A percentile compares a stretch with the other conserved stretches of the same genome.
Evolutionary conservation across 495 filamentous ascomycete genomes (phyloP).

Genomic region (Penicillium odoratum): DNA sequence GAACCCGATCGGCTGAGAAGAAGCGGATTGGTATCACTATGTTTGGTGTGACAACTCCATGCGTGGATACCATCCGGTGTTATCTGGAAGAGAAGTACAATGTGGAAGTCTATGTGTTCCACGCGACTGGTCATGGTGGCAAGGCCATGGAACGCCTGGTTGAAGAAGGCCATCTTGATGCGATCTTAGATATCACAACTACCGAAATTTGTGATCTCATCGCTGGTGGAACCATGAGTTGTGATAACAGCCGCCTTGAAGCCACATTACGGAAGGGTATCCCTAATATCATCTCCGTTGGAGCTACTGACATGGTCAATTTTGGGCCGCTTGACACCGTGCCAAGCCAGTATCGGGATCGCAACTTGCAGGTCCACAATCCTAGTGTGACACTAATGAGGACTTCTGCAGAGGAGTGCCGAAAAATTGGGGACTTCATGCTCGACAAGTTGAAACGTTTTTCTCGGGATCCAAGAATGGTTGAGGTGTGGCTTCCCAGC

Average conservation of each 20-base stretch:
- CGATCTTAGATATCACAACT: conserved; percentile 67
- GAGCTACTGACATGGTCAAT: conserved; percentile 69
- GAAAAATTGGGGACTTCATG: conserved; percentile 52
- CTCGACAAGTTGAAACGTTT: conserved; percentile 43
- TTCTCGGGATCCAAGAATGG: not conserved
- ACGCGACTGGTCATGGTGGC: conserved; percentile 67
- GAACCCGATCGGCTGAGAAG: conserved; percentile 18
- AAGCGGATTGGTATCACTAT: conserved; percentile 62
- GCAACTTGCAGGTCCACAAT: conserved; percentile 61
- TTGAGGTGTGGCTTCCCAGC: conserved; percentile 42
- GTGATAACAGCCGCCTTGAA: conserved; percentile 52
- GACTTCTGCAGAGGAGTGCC: conserved; percentile 55
- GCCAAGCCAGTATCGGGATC: conserved; percentile 32
- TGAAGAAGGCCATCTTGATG: conserved; percentile 53
- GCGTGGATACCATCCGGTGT: conserved; percentile 49
- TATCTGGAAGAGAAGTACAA: conserved; percentile 39
- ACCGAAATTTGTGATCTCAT: conserved; percentile 65
- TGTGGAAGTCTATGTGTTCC: conserved; percentile 64
- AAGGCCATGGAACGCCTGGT: conserved; percentile 66
- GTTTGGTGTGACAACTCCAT: conserved; percentile 73
- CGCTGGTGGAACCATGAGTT: conserved; percentile 60
- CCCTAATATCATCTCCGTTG: conserved; percentile 62
- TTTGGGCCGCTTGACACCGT: conserved; percentile 59
- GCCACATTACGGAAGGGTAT: conserved; percentile 54
- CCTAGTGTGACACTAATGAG: conserved; percentile 64